Evolutionary conservation across 257 asterid species (phyloP).

Genomic region (Nemophila menziesii): DNA sequence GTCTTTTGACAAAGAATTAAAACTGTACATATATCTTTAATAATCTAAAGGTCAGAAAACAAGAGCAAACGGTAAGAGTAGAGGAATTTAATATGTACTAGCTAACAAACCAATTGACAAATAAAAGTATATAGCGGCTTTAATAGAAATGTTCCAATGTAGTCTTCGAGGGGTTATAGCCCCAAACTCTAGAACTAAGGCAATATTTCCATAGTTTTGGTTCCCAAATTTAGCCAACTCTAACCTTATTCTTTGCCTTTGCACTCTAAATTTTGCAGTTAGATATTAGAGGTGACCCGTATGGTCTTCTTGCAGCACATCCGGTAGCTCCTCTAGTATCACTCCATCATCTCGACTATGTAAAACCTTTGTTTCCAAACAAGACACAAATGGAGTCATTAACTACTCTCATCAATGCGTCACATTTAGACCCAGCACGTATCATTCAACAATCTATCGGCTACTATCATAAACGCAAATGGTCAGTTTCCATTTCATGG

Average conservation of each 20-base stretch:
- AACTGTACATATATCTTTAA: too few species aligned
- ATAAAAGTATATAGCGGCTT: too few species aligned
- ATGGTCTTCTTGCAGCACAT: slow-evolving; percentile 80
- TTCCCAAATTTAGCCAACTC: neutral
- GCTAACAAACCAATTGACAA: too few species aligned
- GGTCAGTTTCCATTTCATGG: slow-evolving; percentile 85
- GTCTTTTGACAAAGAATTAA: too few species aligned
- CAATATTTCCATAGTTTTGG: neutral
- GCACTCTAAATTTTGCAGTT: slow-evolving; percentile 32
- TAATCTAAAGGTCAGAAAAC: too few species aligned
- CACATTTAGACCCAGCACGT: slow-evolving; percentile 45
- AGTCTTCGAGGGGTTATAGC: too few species aligned
- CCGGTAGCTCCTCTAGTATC: slow-evolving; percentile 73
- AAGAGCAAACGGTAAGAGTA: too few species aligned
- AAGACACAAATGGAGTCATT: slow-evolving; percentile 48
- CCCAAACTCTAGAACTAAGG: too few species aligned
- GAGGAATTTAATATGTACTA: too few species aligned
- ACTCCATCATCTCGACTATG: slow-evolving; percentile 72
- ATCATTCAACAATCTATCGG: slow-evolving; percentile 62
- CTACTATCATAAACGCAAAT: slow-evolving; percentile 35
- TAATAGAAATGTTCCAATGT: too few species aligned
- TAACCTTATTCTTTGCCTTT: neutral
- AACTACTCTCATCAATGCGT: slow-evolving; percentile 34
- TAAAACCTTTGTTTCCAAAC: slow-evolving; percentile 48
- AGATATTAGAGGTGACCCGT: slow-evolving; percentile 62